phyloP scores from a whole-genome alignment of 179 eudicot species.

The Actinidia polygama region DNA sequence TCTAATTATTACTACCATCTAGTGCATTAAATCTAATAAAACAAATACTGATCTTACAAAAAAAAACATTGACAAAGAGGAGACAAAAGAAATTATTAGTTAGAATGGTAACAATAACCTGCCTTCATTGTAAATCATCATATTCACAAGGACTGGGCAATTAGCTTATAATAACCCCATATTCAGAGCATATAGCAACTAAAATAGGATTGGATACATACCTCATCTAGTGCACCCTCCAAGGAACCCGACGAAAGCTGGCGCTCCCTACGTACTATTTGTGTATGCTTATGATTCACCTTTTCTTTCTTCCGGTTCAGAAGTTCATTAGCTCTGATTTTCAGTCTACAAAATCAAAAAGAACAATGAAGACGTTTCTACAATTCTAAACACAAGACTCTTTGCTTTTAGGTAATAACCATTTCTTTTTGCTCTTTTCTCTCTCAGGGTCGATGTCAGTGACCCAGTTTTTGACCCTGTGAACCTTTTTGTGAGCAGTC shows the following conservation, averaged over 20 bases:
- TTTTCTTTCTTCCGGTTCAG: conserved; percentile 89
- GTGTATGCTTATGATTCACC: conserved; percentile 85
- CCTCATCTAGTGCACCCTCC: too few relatives aligned
- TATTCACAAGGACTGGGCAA: too few relatives aligned
- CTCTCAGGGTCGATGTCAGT: conserved; percentile 99
- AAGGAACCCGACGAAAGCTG: conserved; percentile 44
- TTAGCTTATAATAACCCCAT: too few relatives aligned
- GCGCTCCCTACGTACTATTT: conserved; percentile 85
- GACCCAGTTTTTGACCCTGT: conserved; percentile 89
- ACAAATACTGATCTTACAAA: too few relatives aligned
- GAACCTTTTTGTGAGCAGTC: conserved; percentile 96
- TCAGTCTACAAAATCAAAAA: conserved; percentile 66
- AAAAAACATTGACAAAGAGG: too few relatives aligned
- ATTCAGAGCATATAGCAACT: too few relatives aligned
- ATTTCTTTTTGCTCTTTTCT: conserved; percentile 95
- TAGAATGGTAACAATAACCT: too few relatives aligned
- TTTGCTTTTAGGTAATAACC: conserved; percentile 40
- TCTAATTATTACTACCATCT: background rate
- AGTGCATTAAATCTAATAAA: too few relatives aligned
- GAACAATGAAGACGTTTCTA: conserved; percentile 15
- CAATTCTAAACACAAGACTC: conserved; percentile 14
- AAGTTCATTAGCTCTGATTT: conserved; percentile 81
- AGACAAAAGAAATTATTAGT: too few relatives aligned
- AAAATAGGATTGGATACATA: too few relatives aligned
- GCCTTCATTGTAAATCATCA: too few relatives aligned